Evolutionary conservation across 164 flowering plant species (phyloP).

Genomic region (Chimonanthus praecox): DNA sequence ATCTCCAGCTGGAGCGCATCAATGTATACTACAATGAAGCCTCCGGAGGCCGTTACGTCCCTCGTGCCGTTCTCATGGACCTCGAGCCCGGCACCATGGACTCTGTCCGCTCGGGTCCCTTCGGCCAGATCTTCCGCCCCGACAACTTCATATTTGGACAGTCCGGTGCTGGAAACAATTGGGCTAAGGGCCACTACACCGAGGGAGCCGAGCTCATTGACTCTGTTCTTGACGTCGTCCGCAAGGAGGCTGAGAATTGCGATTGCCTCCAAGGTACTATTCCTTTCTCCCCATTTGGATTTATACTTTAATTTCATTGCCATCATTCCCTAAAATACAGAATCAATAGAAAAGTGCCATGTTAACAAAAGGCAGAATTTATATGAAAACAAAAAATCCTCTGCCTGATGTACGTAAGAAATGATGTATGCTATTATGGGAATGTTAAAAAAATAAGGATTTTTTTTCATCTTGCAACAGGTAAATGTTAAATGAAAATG

Average conservation of each 20-base stretch:
- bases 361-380: no score
- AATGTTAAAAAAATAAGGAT: no score
- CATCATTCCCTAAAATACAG: neutral
- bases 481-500: no score
- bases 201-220: constrained; percentile 13
- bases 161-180: constrained; percentile 12
- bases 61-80: constrained; percentile 10
- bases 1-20: constrained; percentile 11
- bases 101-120: constrained; percentile 4
- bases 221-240: constrained; percentile 11
- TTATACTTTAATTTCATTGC: neutral
- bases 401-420: no score
- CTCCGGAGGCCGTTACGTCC: constrained; percentile 9
- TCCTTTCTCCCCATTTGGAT: neutral
- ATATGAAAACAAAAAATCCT: no score
- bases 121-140: constrained; percentile 14
- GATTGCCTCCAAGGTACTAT: constrained; percentile 14
- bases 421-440: no score
- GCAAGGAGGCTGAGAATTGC: constrained; percentile 16
- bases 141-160: constrained; percentile 15
- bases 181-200: constrained; percentile 14
- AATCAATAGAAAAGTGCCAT: no score
- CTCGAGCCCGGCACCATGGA: constrained; percentile 17
- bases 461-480: no score
- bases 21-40: constrained; percentile 15